Evolutionary conservation across 1,284 basidiomycete species (phyloP).

Genomic region (Vanrija sp.): DNA sequence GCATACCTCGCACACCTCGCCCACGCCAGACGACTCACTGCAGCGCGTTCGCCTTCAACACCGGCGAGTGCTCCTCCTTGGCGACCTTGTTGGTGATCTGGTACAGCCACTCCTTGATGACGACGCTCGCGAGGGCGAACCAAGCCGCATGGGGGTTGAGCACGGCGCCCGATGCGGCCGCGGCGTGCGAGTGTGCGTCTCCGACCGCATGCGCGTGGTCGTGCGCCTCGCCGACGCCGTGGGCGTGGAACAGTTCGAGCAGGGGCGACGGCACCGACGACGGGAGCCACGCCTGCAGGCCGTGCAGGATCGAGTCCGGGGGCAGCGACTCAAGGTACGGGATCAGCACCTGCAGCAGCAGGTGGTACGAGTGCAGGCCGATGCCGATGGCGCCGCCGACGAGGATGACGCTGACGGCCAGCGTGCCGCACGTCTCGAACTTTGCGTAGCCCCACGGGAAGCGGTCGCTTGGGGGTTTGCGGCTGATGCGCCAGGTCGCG

Average conservation of each 20-base stretch:
- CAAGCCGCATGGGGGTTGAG: constrained; percentile 94
- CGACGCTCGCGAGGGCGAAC: constrained; percentile 79
- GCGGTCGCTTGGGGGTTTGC: constrained; percentile 66
- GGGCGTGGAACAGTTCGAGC: constrained; percentile 48
- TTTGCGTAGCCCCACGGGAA: constrained; percentile 71
- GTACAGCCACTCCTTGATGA: constrained; percentile 91
- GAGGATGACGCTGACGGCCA: constrained; percentile 77
- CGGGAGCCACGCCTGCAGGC: constrained; percentile 39
- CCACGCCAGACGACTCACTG: constrained; percentile 35
- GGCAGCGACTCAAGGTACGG: constrained; percentile 50
- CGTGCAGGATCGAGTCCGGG: constrained; percentile 35
- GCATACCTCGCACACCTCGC: too few species aligned
- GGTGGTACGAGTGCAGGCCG: constrained; percentile 81
- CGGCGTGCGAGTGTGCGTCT: constrained; percentile 30
- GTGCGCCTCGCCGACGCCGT: constrained; percentile 52
- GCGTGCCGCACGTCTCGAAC: constrained; percentile 88
- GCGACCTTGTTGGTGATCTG: constrained; percentile 82
- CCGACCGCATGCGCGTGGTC: constrained; percentile 17
- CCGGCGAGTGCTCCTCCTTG: constrained; percentile 81
- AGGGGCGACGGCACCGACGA: constrained; percentile 45
- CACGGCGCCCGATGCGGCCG: constrained; percentile 26
- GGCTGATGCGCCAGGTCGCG: constrained; percentile 83
- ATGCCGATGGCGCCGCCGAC: constrained; percentile 83
- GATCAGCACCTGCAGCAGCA: constrained; percentile 45
- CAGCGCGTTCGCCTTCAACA: constrained; percentile 84